A percentile compares a stretch with the other conserved stretches of the same genome.
Evolutionary conservation across 306 rosid species (phyloP).

Genomic region (Inga oerstediana): DNA sequence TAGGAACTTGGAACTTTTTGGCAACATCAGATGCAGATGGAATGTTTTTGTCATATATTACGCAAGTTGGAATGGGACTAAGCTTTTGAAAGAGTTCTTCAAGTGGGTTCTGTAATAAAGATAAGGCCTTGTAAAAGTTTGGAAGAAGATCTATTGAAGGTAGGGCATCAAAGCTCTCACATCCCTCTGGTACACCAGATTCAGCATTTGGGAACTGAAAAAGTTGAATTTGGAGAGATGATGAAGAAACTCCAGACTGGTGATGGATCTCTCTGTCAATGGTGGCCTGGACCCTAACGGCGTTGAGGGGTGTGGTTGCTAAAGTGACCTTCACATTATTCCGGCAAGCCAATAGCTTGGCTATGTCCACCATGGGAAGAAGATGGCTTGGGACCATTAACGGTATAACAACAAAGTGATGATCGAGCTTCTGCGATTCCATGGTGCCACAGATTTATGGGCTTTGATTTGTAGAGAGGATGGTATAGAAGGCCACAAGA

Average conservation of each 20-base stretch:
- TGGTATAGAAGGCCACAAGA: neutral
- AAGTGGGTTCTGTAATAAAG: conserved; percentile 34
- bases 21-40: conserved; percentile 42
- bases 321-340: conserved; percentile 45
- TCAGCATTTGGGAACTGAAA: conserved; percentile 35
- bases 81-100: conserved; percentile 37
- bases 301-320: conserved; percentile 66
- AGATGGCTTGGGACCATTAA: neutral
- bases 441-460: neutral
- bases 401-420: neutral
- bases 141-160: conserved; percentile 22
- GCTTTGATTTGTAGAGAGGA: neutral
- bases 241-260: conserved; percentile 18
- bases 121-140: conserved; percentile 47
- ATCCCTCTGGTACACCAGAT: conserved; percentile 27
- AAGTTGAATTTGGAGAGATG: conserved; percentile 36
- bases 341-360: conserved; percentile 44
- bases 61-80: conserved; percentile 42
- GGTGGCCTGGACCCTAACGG: conserved; percentile 34
- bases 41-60: conserved; percentile 45
- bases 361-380: conserved; percentile 5
- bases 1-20: conserved; percentile 40
- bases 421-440: neutral
- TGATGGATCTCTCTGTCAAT: conserved; percentile 39
- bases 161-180: conserved; percentile 36